Evolutionary conservation across 345 rosid genomes (phyloP).

Genomic region (Mallotus nudiflorus): DNA sequence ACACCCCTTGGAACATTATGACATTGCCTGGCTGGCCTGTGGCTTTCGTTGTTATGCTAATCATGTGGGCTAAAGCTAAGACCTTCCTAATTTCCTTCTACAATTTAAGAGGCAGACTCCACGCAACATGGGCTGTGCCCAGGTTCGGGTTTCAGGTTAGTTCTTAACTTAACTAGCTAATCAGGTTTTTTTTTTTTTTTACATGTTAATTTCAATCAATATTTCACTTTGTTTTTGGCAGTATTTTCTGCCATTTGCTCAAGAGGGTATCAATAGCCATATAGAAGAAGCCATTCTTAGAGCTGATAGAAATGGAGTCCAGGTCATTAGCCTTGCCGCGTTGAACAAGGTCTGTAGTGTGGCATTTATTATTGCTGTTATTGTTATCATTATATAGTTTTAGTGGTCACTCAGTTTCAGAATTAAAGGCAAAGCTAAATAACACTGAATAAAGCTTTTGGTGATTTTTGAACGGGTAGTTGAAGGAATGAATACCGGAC

Average conservation of each 20-base stretch:
- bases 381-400: no score
- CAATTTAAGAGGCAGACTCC: conserved; percentile 59
- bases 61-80: conserved; percentile 83
- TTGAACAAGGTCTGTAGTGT: conserved; percentile 59
- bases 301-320: conserved; percentile 81
- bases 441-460: neutral
- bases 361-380: neutral
- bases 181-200: no score
- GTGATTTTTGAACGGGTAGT: conserved; percentile 17
- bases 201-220: no score
- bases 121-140: conserved; percentile 86
- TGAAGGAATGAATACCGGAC: conserved; percentile 30
- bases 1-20: conserved; percentile 38
- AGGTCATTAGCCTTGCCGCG: conserved; percentile 98
- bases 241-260: conserved; percentile 97
- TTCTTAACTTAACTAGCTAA: no score
- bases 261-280: conserved; percentile 70
- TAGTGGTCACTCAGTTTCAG: neutral
- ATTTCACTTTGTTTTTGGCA: conserved; percentile 28
- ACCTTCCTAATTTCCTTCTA: conserved; percentile 59
- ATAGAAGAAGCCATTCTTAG: conserved; percentile 80
- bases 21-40: conserved; percentile 52
- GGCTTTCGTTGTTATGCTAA: conserved; percentile 43
- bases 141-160: conserved; percentile 85
- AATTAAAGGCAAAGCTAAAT: neutral